phyloP scores from a whole-genome alignment of 1,284 basidiomycete genomes.

The Moniliella sp. region DNA sequence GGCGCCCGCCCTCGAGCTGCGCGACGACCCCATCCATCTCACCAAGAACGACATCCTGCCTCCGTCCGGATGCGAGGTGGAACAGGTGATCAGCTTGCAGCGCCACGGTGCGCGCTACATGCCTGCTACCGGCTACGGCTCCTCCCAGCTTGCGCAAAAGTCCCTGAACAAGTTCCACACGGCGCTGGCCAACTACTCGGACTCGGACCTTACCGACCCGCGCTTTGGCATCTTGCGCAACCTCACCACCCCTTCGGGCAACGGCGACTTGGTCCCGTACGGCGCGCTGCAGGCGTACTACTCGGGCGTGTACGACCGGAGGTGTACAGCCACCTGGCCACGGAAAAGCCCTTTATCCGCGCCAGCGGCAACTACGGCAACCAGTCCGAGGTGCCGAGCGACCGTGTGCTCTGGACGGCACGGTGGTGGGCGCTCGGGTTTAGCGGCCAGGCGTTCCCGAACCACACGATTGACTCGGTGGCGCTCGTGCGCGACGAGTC shows the following conservation, averaged over 20 bases:
- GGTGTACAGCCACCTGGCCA: constrained; percentile 2
- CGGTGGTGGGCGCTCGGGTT: constrained; percentile 6
- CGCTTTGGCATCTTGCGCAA: background rate
- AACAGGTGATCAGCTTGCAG: constrained; percentile 5
- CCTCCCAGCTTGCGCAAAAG: background rate
- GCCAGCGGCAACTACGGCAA: constrained; percentile 3
- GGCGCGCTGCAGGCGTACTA: constrained; percentile 6
- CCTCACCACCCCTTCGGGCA: background rate
- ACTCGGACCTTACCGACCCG: background rate
- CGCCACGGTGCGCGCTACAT: constrained; percentile 6
- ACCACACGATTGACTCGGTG: constrained; percentile 2
- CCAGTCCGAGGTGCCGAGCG: constrained; percentile 2
- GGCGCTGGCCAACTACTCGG: background rate
- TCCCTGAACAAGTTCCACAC: background rate
- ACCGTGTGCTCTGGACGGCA: constrained; percentile 8
- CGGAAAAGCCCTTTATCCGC: constrained; percentile 3
- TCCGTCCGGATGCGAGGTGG: constrained; percentile 3
- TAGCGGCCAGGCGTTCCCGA: constrained; percentile 4
- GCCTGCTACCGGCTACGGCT: background rate
- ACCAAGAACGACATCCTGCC: too few relatives aligned
- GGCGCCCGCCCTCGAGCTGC: too few relatives aligned
- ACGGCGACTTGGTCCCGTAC: constrained; percentile 5
- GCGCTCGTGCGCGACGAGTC: constrained; percentile 1
- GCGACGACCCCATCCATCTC: too few relatives aligned
- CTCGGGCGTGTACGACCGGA: constrained; percentile 3